These are phyloP conservation scores for Starmerella cellae DNA, from an alignment of 805 yeast species.

Conservation along the genomic window DNA sequence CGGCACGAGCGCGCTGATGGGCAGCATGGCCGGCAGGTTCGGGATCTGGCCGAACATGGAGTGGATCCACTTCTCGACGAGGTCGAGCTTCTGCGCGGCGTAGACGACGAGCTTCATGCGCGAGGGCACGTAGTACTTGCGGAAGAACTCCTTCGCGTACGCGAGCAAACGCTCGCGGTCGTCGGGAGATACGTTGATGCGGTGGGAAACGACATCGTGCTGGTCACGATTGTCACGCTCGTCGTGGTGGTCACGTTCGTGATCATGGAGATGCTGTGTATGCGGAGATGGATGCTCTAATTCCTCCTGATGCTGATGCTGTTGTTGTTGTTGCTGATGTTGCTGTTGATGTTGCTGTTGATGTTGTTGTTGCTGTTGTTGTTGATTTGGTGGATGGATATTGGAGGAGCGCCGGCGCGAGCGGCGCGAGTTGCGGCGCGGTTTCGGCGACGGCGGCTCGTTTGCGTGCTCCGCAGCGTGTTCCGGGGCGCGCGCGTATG, in stretches of 20 bases:
- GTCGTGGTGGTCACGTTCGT: no score
- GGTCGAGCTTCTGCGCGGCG: slow-evolving; percentile 1
- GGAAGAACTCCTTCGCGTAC: neutral
- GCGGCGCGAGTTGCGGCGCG: neutral
- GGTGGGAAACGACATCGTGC: no score
- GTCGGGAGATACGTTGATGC: neutral
- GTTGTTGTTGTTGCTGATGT: no score
- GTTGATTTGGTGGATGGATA: neutral
- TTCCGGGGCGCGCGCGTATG: neutral
- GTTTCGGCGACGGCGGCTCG: neutral
- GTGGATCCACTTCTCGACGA: slow-evolving; percentile 1
- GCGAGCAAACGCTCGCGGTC: neutral
- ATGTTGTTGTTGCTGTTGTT: no score
- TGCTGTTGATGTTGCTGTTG: no score
- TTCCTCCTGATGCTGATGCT: no score
- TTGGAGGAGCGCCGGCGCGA: neutral
- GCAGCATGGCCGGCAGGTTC: neutral
- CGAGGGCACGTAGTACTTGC: neutral
- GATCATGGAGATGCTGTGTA: no score
- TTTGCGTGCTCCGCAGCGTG: neutral
- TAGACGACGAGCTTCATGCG: slow-evolving; percentile 1
- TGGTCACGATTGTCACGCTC: no score
- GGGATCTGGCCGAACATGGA: neutral
- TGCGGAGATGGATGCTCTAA: no score
- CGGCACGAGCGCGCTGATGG: neutral